Evolutionary conservation across 2,329 filamentous ascomycete species (phyloP).

Genomic region (Aspergillus caelatus): DNA sequence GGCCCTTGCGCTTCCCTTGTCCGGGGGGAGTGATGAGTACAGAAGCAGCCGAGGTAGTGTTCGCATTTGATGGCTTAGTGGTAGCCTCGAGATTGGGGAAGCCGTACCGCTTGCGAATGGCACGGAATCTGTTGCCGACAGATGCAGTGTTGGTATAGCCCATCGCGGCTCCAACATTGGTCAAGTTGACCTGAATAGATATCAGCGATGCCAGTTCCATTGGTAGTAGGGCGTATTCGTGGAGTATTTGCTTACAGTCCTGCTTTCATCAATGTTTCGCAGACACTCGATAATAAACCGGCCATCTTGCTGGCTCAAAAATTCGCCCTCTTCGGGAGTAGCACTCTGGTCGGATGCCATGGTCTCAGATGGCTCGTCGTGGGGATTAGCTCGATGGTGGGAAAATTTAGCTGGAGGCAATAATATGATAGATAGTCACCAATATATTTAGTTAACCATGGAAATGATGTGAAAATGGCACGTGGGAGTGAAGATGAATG

Average conservation of each 20-base stretch:
- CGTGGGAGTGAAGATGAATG: neutral
- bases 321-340: conserved; percentile 7
- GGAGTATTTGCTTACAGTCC: conserved; percentile 12
- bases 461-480: neutral
- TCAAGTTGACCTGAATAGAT: conserved; percentile 29
- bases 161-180: conserved; percentile 26
- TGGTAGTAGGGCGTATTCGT: neutral
- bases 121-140: conserved; percentile 30
- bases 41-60: neutral
- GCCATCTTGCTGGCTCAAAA: conserved; percentile 13
- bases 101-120: conserved; percentile 28
- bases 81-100: conserved; percentile 19
- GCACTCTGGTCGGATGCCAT: conserved; percentile 11
- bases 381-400: too few species aligned
- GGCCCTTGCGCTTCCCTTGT: neutral
- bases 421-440: neutral
- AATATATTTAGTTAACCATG: neutral
- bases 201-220: neutral
- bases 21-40: neutral
- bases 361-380: neutral
- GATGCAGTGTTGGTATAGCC: conserved; percentile 32
- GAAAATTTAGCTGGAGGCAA: neutral
- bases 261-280: conserved; percentile 22
- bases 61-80: neutral
- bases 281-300: conserved; percentile 33